A percentile compares a stretch with the other conserved stretches of the same genome.
phyloP scores from a whole-genome alignment of 2,329 filamentous ascomycete species.

The Coniosporium tulheliwenetii region DNA sequence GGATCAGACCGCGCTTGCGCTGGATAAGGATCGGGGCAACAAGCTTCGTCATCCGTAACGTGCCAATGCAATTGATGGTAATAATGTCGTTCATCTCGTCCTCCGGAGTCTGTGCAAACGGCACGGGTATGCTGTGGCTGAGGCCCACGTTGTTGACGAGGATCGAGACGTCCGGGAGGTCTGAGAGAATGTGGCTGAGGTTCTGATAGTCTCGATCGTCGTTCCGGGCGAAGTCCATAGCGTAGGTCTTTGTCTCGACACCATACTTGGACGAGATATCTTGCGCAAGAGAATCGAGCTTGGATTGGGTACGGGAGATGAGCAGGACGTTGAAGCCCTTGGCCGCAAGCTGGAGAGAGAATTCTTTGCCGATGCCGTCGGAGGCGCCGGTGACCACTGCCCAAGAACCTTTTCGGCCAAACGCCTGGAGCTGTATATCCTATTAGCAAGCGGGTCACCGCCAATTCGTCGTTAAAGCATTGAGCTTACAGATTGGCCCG shows the following conservation, averaged over 20 bases:
- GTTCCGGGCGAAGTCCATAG: slow-evolving; percentile 85
- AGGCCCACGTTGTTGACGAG: slow-evolving; percentile 95
- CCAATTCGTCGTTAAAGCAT: neutral
- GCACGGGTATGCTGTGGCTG: slow-evolving; percentile 82
- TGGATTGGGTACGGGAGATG: slow-evolving; percentile 87
- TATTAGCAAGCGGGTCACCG: neutral
- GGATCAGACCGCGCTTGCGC: slow-evolving; percentile 72
- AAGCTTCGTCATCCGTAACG: slow-evolving; percentile 73
- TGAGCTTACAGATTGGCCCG: slow-evolving; percentile 27
- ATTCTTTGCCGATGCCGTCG: slow-evolving; percentile 95
- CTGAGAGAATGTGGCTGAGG: slow-evolving; percentile 51
- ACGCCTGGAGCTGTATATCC: slow-evolving; percentile 57
- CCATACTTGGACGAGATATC: slow-evolving; percentile 61
- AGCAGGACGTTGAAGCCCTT: slow-evolving; percentile 93
- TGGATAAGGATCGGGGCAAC: slow-evolving; percentile 72
- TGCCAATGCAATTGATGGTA: slow-evolving; percentile 87
- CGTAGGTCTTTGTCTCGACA: slow-evolving; percentile 59
- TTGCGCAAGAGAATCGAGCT: slow-evolving; percentile 61
- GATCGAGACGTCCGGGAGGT: slow-evolving; percentile 60
- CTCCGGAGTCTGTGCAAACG: slow-evolving; percentile 65
- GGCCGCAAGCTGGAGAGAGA: slow-evolving; percentile 71
- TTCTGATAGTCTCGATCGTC: slow-evolving; percentile 64
- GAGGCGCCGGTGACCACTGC: slow-evolving; percentile 89
- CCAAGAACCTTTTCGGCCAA: slow-evolving; percentile 86
- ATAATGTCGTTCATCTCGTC: slow-evolving; percentile 81